Base-by-base conservation (phyloP, 768 basidiomycete genomes). In the Saitozyma sp. region DNA sequence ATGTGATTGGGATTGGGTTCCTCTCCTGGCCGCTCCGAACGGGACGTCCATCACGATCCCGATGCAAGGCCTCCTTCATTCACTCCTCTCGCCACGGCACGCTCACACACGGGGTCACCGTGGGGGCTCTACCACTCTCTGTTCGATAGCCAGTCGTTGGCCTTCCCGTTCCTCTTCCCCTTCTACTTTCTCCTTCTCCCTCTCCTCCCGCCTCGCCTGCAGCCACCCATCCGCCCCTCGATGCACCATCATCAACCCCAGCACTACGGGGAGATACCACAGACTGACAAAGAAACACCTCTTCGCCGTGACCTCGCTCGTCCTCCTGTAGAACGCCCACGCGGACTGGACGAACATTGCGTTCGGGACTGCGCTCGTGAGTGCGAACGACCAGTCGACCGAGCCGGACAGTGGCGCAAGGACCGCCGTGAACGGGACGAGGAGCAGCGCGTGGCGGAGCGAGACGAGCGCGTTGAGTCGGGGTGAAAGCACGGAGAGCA, bases 181-280 rank as follows among this genome's bases (percentile, higher is more conserved):
- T 50, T 49, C 46, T n/a, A 53, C 50, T 46, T 60, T n/a, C 59
- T 54, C 54, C 53, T 41, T 43, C n/a, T 48, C 64, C 39, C 48
- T 43, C 17, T 63, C 55, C 50, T 69, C 56, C 50, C 59, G 46
- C 50, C 55, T 59, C 55, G 60, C 6, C 48, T 48, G 50, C 59
- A 59, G 40, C 75, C 74, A 79, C 11, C 66, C 67, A 2, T 61
- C 69, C 16, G 70, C 89, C 71, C 88, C 86, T 81, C 97, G 97
- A 80, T 95, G 92, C 59, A 89, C 82, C 91, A 99, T 92, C 90
- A 94, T 92, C 68, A 98, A 82, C 3, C 87, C 92, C 64, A 98
- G 83, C 7, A 97, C 82, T 7, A 89, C 88, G 0, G 95, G 95
- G 48, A 98, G 77, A 81, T 93, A 93, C 89, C 92, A 92, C 67